Evolutionary conservation across 495 filamentous ascomycete species (phyloP), one percentile per base, ranked within the genome.

Genomic region (Durotheca rogersii): DNA sequence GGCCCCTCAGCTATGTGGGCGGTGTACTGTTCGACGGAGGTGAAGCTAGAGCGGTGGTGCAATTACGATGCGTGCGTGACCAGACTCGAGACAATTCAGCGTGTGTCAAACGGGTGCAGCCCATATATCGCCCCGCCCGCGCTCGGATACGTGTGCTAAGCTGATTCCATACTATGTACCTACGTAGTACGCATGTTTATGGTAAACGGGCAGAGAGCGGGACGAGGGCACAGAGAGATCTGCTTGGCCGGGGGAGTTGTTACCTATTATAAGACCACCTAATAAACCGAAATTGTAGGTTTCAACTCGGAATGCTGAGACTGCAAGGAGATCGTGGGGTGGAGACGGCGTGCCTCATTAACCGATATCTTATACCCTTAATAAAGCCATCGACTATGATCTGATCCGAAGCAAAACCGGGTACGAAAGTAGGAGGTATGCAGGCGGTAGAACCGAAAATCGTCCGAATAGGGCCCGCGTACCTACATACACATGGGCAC

Each of bases 381-480:
- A n/a, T n/a, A n/a, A n/a, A n/a, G n/a, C n/a, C n/a, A n/a, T n/a
- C 35, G 4, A 10, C 33, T 6, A 12, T 11, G 21, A 35, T 39
- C 10, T 17, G 20, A 40, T 38, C 33, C 17, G 17, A 14, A 41
- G 34, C 7, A 21, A 43, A 52, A 38, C 12, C 16, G 17, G 37
- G 7, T 43, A 34, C 25, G 41, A 12, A 39, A 40, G 31, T 35
- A 20, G 29, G 29, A 43, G 38, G 41, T 18, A 27, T 7, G 11
- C 20, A 40, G 23, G 41, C 21, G 30, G 17, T 31, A 31, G 15
- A 29, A 37, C 39, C 21, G 47, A 21, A 43, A 34, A 46, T 56
- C 53, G 12, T n/a, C 35, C 29, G 14, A 29, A 42, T 47, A 38
- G 36, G 41, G 37, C 18, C 23, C 31, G 9, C n/a, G 4, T 15